Evolutionary conservation across 768 basidiomycete genomes (phyloP), one percentile per base, ranked within the genome.

Genomic region (Rubroboletus pulcherrimus): DNA sequence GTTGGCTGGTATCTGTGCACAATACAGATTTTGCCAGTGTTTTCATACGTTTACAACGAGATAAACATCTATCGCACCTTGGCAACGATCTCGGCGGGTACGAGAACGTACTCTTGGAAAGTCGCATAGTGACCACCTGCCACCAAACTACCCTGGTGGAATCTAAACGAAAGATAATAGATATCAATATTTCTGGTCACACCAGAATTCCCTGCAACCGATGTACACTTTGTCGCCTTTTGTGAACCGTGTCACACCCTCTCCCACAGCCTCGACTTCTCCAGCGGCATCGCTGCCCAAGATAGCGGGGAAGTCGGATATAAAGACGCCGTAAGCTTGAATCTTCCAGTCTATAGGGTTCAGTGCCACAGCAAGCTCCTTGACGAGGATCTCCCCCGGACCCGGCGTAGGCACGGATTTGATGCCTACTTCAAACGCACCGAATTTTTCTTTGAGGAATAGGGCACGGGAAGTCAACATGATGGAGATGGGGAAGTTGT

Each of bases 331-430:
- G 1, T 38, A 19, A 5, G 42, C 24, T 50, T 60, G 67, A 8
- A 68, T 59, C 49, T 63, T 70, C 67, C 67, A 68, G 51, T 83
- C 80, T 9, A 73, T 58, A 5, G 81, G 81, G 56, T 81, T 80
- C 21, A 81, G 56, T 9, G 69, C 73, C 0, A 76, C 69, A 2
- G 80, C 63, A 34, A 69, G 54, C 35, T 78, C 63, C 58, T 75
- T 77, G 59, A 81, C 67, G 43, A 81, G 70, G 34, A 81, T 50
- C 50, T 81, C 77, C 26, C 74, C 74, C 1, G 73, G 69, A 0
- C 75, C 74, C 0, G 80, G 79, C n/a, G 41, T n/a, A 8, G 60
- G 59, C 1, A 37, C 4, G 11, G 53, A 35, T 45, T 41, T 65
- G 35, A 56, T 45, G 43, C 56, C 47, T 9, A 63, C 26, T 42